phyloP scores from a whole-genome alignment of 805 yeast genomes.

The Kurtzmaniella fragi region DNA sequence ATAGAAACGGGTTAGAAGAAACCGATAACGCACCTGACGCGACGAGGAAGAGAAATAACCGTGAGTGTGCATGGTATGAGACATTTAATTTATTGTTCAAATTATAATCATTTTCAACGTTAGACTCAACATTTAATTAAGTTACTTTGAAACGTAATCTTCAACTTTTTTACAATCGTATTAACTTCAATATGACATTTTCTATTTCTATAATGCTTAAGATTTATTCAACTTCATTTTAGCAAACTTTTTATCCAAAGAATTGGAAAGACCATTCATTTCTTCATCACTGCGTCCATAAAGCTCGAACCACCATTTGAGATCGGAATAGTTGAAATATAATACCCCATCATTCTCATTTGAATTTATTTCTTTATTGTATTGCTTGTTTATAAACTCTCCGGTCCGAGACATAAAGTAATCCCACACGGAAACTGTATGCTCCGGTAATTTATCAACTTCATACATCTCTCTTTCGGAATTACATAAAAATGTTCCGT shows the following conservation, averaged over 20 bases:
- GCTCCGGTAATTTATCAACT: conserved; percentile 29
- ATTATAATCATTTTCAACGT: too few relatives aligned
- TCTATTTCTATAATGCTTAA: not conserved
- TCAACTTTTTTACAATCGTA: too few relatives aligned
- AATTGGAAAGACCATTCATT: conserved; percentile 39
- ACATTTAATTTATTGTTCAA: too few relatives aligned
- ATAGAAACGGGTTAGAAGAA: too few relatives aligned
- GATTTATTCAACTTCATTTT: conserved; percentile 20
- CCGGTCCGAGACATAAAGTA: conserved; percentile 71
- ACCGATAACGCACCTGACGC: too few relatives aligned
- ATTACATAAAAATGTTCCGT: conserved; percentile 83
- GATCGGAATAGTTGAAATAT: conserved; percentile 55
- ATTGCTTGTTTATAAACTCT: conserved; percentile 62
- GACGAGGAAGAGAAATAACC: too few relatives aligned
- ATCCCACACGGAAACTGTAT: conserved; percentile 87
- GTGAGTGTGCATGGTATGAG: too few relatives aligned
- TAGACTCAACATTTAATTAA: too few relatives aligned
- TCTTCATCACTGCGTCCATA: conserved; percentile 69
- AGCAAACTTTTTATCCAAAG: conserved; percentile 38
- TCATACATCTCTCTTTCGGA: conserved; percentile 56
- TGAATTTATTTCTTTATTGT: conserved; percentile 12
- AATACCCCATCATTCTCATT: conserved; percentile 39
- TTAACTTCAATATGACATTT: not conserved
- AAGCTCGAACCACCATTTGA: conserved; percentile 87
- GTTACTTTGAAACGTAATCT: too few relatives aligned